Conservation (phyloP, 148 eudicot species). For the Pharnaceum exiguum region DNA sequence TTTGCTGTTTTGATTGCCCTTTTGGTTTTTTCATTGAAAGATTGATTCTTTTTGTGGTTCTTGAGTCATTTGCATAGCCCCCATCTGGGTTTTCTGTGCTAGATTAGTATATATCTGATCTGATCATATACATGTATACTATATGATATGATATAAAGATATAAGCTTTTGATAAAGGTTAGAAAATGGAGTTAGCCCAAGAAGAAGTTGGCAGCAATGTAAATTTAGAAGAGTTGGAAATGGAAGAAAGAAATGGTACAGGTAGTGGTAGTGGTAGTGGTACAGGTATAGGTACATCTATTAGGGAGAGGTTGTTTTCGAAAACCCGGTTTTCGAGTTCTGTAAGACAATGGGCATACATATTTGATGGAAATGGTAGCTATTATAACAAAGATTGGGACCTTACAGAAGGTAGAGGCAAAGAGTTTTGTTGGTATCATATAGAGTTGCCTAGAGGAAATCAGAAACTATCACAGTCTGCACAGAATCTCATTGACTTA, state of each 20-base stretch:
- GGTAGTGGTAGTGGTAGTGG: too few relatives aligned
- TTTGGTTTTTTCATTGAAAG: too few relatives aligned
- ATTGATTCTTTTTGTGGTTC: constrained; percentile 4
- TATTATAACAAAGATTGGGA: constrained; percentile 91
- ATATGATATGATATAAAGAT: background rate
- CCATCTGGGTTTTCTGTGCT: constrained; percentile 6
- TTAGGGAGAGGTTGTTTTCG: constrained; percentile 24
- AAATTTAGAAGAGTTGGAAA: constrained; percentile 35
- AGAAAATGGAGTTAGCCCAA: constrained; percentile 36
- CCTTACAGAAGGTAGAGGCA: constrained; percentile 61
- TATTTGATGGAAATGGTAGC: constrained; percentile 89
- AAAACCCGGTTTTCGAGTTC: constrained; percentile 40
- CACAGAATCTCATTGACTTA: constrained; percentile 71
- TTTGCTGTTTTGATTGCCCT: constrained; percentile 11
- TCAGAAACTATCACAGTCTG: constrained; percentile 71
- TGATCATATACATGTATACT: background rate
- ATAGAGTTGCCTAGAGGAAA: constrained; percentile 82
- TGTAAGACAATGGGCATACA: constrained; percentile 67
- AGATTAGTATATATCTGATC: background rate
- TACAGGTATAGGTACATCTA: constrained; percentile 14
- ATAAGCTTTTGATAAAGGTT: too few relatives aligned
- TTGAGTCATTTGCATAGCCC: background rate
- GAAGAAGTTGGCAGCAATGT: constrained; percentile 19
- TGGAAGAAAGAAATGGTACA: too few relatives aligned
- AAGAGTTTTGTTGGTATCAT: constrained; percentile 97